Evolutionary conservation across 441 rosid species (phyloP), one percentile per base, ranked within the genome.

Genomic region (Capsella rubella): DNA sequence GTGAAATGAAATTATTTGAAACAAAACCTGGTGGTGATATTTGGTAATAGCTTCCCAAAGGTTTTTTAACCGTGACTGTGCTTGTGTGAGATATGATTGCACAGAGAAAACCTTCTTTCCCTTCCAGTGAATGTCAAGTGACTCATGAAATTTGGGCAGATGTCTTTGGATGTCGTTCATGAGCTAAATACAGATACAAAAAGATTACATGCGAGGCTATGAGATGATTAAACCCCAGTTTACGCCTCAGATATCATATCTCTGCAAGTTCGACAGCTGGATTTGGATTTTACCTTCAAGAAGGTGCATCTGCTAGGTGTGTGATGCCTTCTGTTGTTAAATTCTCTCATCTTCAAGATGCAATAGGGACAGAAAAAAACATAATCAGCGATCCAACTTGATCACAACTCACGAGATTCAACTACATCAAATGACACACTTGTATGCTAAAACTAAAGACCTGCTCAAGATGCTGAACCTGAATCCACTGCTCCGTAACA

Each of bases 401-500:
- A 12, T 76, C 32, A 56, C 11, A 55, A 40, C 6, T 28, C 39
- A 60, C 1, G 62, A 35, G 8, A 12, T 52, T 56, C 6, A 16
- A 13, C 58, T 45, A 35, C 8, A 62, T 8, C 5, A 67, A 43
- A 18, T 1, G 9, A n/a, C 0, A 55, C 18, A 43, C 58, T 78
- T 83, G 84, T 66, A 85, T 39, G 53, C 78, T 56, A 63, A 83
- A 70, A 3, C 69, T 83, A 68, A 84, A 83, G 61, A 95, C 97
- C 86, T 89, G 97, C 86, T 89, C 92, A 74, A 91, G 84, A 75
- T 87, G 93, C 77, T 89, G 97, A 76, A 94, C 79, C 75, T 87
- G 97, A 82, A 90, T 87, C 97, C 97, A 94, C 69, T 66, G 91
- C 67, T 92, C 97, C 6, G 90, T 79, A 64, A 94, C 87, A 69